phyloP scores from a whole-genome alignment of 805 yeast genomes.

The Blastobotrys terrestris region DNA sequence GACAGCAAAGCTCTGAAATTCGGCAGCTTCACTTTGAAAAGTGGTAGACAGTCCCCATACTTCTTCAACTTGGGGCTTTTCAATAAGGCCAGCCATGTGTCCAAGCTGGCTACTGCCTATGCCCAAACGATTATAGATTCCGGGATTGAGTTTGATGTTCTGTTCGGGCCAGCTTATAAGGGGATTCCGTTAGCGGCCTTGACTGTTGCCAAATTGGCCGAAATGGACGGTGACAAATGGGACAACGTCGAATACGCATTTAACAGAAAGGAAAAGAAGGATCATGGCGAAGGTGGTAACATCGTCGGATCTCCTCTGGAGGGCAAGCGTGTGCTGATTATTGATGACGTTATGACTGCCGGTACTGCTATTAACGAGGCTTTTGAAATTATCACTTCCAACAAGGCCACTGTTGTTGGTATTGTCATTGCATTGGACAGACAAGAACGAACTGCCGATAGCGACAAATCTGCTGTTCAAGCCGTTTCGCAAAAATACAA shows the following conservation, averaged over 20 bases:
- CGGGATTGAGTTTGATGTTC: constrained; percentile 77
- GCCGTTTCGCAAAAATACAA: constrained; percentile 63
- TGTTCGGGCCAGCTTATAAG: constrained; percentile 97
- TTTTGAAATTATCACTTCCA: constrained; percentile 63
- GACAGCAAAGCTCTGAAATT: constrained; percentile 78
- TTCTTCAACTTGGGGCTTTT: constrained; percentile 92
- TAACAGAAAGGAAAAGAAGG: constrained; percentile 93
- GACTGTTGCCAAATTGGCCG: constrained; percentile 87
- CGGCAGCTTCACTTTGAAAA: constrained; percentile 83
- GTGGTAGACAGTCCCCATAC: constrained; percentile 93
- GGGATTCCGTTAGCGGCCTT: constrained; percentile 95
- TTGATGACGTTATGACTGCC: constrained; percentile 97
- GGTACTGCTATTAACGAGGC: constrained; percentile 98
- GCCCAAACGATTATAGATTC: constrained; percentile 81
- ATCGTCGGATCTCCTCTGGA: constrained; percentile 79
- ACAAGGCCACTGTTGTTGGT: constrained; percentile 72
- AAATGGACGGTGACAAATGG: constrained; percentile 73
- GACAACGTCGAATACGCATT: constrained; percentile 78
- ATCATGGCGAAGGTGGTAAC: constrained; percentile 97
- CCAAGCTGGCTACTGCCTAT: constrained; percentile 80
- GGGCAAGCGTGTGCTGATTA: constrained; percentile 70
- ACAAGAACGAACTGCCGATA: constrained; percentile 74
- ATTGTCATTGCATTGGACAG: constrained; percentile 90
- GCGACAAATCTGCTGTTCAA: constrained; percentile 72
- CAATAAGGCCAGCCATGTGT: constrained; percentile 69